Conservation (phyloP, 1,139 yeast genomes). For the Geotrichum klebahnii region DNA sequence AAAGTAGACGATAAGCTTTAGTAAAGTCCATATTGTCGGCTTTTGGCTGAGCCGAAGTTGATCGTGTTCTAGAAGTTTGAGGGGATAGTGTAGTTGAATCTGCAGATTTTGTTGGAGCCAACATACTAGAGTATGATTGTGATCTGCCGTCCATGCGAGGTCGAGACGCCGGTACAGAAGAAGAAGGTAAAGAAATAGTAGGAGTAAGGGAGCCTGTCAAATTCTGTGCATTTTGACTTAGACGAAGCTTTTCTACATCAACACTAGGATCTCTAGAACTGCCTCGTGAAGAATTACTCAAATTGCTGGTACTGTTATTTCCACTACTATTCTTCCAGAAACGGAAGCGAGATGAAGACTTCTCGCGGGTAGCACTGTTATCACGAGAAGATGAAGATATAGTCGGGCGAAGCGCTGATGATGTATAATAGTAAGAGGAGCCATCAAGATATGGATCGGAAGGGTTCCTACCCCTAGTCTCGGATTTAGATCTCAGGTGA, state of each 20-base stretch:
- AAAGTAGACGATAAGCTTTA: slow-evolving; percentile 30
- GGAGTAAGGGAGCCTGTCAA: neutral
- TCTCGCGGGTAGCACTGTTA: neutral
- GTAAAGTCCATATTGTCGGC: slow-evolving; percentile 25
- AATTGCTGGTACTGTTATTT: neutral
- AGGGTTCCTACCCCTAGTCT: slow-evolving; percentile 4
- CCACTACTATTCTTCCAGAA: slow-evolving; percentile 6
- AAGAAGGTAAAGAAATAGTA: neutral
- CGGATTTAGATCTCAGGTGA: slow-evolving; percentile 5
- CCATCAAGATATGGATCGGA: too few relatives aligned
- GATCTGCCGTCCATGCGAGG: neutral
- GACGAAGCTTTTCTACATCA: slow-evolving; percentile 4
- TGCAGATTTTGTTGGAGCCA: slow-evolving; percentile 23
- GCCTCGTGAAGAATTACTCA: neutral
- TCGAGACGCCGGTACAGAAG: neutral
- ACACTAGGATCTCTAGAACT: neutral
- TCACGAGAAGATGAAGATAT: slow-evolving; percentile 8
- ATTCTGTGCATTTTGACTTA: slow-evolving; percentile 3
- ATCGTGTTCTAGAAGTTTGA: slow-evolving; percentile 20
- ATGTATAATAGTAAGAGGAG: slow-evolving; percentile 1
- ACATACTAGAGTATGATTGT: slow-evolving; percentile 8
- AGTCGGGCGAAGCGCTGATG: slow-evolving; percentile 12
- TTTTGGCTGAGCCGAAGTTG: slow-evolving; percentile 19
- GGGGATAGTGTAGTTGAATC: slow-evolving; percentile 21
- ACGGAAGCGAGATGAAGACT: neutral